phyloP scores from a whole-genome alignment of 257 asterid species.

The Voacanga thouarsii region DNA sequence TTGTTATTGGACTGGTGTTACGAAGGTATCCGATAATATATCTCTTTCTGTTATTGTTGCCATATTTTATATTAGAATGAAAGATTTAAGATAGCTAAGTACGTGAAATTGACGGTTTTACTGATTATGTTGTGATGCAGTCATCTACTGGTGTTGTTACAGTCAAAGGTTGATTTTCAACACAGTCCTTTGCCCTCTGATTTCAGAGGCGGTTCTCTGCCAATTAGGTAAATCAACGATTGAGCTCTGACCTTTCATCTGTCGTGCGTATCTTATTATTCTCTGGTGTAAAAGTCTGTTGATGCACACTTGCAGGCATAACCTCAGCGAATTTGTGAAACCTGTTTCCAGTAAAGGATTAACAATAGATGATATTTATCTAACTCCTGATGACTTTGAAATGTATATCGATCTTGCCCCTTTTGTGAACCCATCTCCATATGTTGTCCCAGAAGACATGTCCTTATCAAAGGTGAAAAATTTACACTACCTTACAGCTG shows the following conservation, averaged over 20 bases:
- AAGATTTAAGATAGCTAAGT: not conserved
- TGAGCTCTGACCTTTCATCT: not conserved
- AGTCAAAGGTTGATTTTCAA: constrained; percentile 93
- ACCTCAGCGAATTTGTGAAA: constrained; percentile 83
- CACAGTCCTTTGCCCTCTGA: constrained; percentile 82
- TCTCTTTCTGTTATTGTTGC: not conserved
- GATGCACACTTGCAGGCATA: constrained; percentile 65
- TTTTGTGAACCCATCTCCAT: constrained; percentile 88
- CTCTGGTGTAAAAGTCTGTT: not conserved
- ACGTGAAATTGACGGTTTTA: not conserved
- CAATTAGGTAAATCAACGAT: constrained; percentile 55
- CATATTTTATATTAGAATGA: constrained; percentile 11
- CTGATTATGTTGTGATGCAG: constrained; percentile 44
- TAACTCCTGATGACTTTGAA: constrained; percentile 81
- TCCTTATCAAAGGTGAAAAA: constrained; percentile 80
- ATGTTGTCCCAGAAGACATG: constrained; percentile 95
- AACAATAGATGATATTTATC: constrained; percentile 70
- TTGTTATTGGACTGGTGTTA: constrained; percentile 84
- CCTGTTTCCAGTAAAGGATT: constrained; percentile 92
- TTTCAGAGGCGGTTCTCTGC: constrained; percentile 68
- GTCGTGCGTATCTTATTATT: not conserved
- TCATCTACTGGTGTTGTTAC: constrained; percentile 91
- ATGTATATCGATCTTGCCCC: constrained; percentile 98
- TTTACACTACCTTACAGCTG: not conserved
- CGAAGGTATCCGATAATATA: constrained; percentile 61